phyloP scores from a whole-genome alignment of 139 green algal species.

The Nannochloris sp. region DNA sequence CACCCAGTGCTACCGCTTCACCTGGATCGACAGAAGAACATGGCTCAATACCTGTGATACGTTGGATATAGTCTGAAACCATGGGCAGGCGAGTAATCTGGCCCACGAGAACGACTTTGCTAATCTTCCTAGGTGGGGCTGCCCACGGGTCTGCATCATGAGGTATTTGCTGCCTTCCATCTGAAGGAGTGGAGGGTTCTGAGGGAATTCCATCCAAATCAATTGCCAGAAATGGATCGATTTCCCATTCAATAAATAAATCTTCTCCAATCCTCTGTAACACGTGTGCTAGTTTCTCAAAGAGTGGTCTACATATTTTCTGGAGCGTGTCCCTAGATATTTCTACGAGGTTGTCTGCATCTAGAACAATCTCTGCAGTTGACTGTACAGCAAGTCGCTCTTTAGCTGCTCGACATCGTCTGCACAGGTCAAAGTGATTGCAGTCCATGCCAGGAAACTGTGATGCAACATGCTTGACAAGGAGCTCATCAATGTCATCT shows the following conservation, averaged over 20 bases:
- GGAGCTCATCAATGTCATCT: conserved; percentile 58
- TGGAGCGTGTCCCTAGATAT: conserved; percentile 5
- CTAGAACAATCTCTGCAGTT: no score
- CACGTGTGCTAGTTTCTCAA: conserved; percentile 20
- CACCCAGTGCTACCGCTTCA: conserved; percentile 32
- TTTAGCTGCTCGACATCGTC: neutral
- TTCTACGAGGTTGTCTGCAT: no score
- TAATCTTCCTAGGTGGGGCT: conserved; percentile 46
- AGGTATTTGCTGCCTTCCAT: neutral
- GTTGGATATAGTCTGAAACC: conserved; percentile 39
- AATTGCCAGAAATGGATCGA: conserved; percentile 8
- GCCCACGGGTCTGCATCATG: conserved; percentile 26
- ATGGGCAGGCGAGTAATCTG: conserved; percentile 52
- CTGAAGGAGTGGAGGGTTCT: neutral
- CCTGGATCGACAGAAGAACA: conserved; percentile 24
- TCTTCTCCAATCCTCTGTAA: conserved; percentile 16
- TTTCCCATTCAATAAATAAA: conserved; percentile 25
- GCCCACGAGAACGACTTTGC: conserved; percentile 61
- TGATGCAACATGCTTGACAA: conserved; percentile 17
- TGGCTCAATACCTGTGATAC: conserved; percentile 38
- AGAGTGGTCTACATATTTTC: conserved; percentile 9
- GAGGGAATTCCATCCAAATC: neutral
- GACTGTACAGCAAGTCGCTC: neutral
- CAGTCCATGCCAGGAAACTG: conserved; percentile 19
- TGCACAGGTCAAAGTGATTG: neutral